A percentile compares a stretch with the other conserved stretches of the same genome.
Conservation (phyloP, 176 grass and related monocot species). For the Musa itinerans region DNA sequence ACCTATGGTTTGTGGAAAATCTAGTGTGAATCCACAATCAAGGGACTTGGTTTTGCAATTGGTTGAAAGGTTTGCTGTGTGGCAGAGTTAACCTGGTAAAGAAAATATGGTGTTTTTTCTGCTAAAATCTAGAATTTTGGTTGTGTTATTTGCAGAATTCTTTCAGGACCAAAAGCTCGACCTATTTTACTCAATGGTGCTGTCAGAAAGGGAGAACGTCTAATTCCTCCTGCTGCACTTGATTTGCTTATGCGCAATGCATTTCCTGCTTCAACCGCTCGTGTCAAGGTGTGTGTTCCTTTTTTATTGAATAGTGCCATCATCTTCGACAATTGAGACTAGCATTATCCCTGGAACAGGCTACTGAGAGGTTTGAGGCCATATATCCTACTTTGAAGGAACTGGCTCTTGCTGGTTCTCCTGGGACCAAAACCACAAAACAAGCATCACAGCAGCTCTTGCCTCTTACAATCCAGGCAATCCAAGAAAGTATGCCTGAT, state of each 20-base stretch:
- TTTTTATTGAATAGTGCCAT: not conserved
- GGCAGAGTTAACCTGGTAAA: conserved; percentile 1
- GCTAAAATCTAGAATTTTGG: not conserved
- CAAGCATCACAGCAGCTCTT: conserved; percentile 83
- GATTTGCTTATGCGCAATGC: conserved; percentile 69
- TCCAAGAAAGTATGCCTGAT: conserved; percentile 75
- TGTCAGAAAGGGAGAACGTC: conserved; percentile 81
- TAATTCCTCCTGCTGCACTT: conserved; percentile 65
- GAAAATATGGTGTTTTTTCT: not conserved
- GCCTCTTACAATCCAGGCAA: conserved; percentile 52
- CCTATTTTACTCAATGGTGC: conserved; percentile 74
- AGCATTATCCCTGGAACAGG: conserved; percentile 26
- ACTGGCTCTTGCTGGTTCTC: conserved; percentile 69
- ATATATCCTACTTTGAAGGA: conserved; percentile 75
- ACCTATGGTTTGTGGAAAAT: conserved; percentile 68
- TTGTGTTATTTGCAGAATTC: conserved; percentile 40
- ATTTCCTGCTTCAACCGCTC: conserved; percentile 49
- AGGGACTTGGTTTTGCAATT: conserved; percentile 91
- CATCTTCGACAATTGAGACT: not conserved
- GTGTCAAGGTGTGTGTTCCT: conserved; percentile 44
- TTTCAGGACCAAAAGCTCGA: conserved; percentile 59
- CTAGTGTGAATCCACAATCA: conserved; percentile 64
- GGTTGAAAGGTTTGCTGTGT: conserved; percentile 59
- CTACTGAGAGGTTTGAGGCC: conserved; percentile 87
- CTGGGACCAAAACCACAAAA: conserved; percentile 73